Base-by-base conservation (phyloP, 2,329 filamentous ascomycete genomes). In the Ilyonectria robusta region DNA sequence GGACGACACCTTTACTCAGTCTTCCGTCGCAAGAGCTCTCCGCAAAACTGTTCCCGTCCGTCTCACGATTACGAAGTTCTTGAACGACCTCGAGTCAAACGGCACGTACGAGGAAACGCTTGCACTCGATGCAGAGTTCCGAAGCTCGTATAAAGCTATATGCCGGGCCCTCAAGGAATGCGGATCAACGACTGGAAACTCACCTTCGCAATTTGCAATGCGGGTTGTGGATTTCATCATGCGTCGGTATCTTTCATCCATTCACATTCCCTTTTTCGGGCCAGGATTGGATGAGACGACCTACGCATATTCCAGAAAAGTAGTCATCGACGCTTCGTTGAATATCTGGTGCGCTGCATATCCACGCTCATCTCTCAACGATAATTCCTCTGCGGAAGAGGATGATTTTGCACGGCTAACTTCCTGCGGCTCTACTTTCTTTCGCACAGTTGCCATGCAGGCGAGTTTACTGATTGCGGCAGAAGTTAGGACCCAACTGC, bases 261-360 rank as follows among this genome's bases (percentile, higher is more conserved):
- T 92, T 0, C 89, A 92, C 72, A 79, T 86, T 2, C 86, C 86
- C 0, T 89, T 84, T 72, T 83, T 85, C 29, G 76, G 75, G 0
- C 72, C 79, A 0, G 78, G 84, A 1, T 75, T 83, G 2, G 75
- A 76, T 0, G 79, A 87, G 5, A 79, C 84, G 1, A 73, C 80
- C 3, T 89, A 84, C 65, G 84, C 86, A 0, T 89, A 83, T 66
- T 88, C 87, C 0, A 77, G 85, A 1, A 86, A 84, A 48, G 81
- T 84, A 0, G 78, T 84, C 0, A 69, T 87, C 6, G 87, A 90
- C 7, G 80, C 80, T 0, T 80, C 84, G 0, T 77, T 87, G 15
- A 85, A 84, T 50, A 74, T 86, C 1, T 88, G 85, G 83, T 77
- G 74, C 40, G 71, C 80, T 1, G 76, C 77, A 1, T 82, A 78